Base-by-base conservation (phyloP, 1,284 basidiomycete species). In the Inonotus obliquus region DNA sequence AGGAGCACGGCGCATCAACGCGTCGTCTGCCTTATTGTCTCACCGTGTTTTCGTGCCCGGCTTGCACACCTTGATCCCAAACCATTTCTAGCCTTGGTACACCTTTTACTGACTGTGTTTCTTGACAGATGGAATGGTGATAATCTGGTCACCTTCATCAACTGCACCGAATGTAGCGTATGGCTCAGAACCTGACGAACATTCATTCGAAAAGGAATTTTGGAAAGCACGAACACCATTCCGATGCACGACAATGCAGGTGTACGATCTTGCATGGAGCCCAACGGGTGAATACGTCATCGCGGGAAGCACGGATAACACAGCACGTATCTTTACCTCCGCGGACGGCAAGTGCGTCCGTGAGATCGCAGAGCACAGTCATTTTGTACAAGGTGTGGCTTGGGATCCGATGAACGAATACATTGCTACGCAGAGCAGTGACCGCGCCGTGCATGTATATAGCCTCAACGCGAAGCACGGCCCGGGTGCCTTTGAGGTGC, bases 211-310 rank as follows among this genome's bases (percentile, higher is more conserved):
- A 74, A 96, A 95, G 74, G 96, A 99, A 72, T 89, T 88, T 68
- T 99, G 96, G 96, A 91, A 94, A 70, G 88, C 94, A 21, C 86
- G 94, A 59, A 92, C 89, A 44, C 92, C 93, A 63, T 89, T 96
- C 69, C 91, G 89, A 56, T 89, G 87, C 68, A 93, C 92, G 0
- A 87, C 86, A 13, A 94, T 94, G 83, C 95, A 98, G 73, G 94
- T 99, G 11, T 98, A 99, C 73, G 96, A 99, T 73, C 79, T 99
- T 51, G 93, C 95, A 0, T 99, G 96, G 96, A 95, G 93, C 66
- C 97, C 97, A 0, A 89, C 91, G 25, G 94, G 96, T 52, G 92
- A 96, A 68, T 96, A 92, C 66, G 83, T 99, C 63, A 85, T 98
- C 56, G 90, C 94, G 13, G 96, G 96, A 9, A 96, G 94, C 69